Evolutionary conservation across 1,284 basidiomycete species (phyloP), one percentile per base, ranked within the genome.

Genomic region (Trichosporon asahii): DNA sequence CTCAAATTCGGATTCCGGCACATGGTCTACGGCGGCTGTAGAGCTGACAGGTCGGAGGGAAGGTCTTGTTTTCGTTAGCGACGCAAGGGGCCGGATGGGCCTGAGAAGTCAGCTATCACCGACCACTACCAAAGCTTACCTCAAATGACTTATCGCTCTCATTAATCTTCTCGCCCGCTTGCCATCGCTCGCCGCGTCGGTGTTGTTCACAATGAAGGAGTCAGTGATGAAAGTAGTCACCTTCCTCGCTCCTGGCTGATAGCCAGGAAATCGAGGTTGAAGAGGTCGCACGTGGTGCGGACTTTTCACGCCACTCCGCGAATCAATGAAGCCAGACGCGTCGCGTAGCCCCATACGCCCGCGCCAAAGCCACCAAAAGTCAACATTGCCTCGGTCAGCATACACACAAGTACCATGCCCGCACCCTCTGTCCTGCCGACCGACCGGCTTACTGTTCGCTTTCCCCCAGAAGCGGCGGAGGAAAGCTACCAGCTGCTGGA

Each of bases 401-500:
- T n/a, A 11, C 15, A 37, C 61, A 0, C 61, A 37, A n/a, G 31
- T 7, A 33, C 35, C 9, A 37, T 64, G 63, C 63, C 63, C 37
- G 37, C 49, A n/a, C 37, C 72, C 7, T 67, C 66, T 4, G 31
- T 18, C 4, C 69, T 76, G 3, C 76, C 76, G 2, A 44, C 27
- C 0, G 66, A 74, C 12, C 35, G 70, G 25, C 66, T 76, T 55
- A 72, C 74, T 7, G 65, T 78, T 2, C 76, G 77, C 27, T 78
- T 75, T 61, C 74, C 75, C 0, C 71, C 72, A 1, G 6, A 46
- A 1, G 53, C 66, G n/a, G 70, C 29, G 29, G 75, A 78, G 31
- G 79, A 83, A 67, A 77, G 70, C 29, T 83, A 82, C 76, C 80
- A 82, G 72, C 76, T 85, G 25, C 75, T 85, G 4, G 83, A 85